phyloP scores from a whole-genome alignment of 2,329 filamentous ascomycete genomes.

The Clonostachys rosea region DNA sequence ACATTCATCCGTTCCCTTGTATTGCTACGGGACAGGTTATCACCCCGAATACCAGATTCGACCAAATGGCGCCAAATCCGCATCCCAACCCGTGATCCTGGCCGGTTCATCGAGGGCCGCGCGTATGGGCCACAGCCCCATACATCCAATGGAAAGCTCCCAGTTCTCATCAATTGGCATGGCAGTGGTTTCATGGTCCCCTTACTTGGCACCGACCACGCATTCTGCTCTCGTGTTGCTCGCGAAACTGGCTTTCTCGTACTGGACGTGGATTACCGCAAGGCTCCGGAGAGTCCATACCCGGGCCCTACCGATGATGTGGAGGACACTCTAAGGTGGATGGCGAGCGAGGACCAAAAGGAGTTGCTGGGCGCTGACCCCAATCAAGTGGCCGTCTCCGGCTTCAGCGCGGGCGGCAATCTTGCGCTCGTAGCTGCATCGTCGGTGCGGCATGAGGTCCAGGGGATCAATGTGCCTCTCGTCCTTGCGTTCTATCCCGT shows the following conservation, averaged over 20 bases:
- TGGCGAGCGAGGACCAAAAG: slow-evolving; percentile 3
- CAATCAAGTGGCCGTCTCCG: slow-evolving; percentile 32
- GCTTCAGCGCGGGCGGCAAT: slow-evolving; percentile 40
- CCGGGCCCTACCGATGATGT: slow-evolving; percentile 22
- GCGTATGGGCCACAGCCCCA: slow-evolving; percentile 11
- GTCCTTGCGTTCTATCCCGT: no score
- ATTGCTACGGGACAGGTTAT: no score
- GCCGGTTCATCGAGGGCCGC: slow-evolving; percentile 16
- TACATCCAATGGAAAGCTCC: slow-evolving; percentile 10
- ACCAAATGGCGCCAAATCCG: slow-evolving; percentile 1
- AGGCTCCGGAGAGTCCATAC: slow-evolving; percentile 30
- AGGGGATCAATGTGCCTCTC: no score
- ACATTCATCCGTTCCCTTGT: no score
- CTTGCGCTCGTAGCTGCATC: slow-evolving; percentile 24
- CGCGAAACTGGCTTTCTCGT: slow-evolving; percentile 4
- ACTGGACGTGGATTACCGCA: slow-evolving; percentile 28
- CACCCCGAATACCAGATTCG: no score
- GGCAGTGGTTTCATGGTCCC: slow-evolving; percentile 25
- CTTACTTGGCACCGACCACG: slow-evolving; percentile 27
- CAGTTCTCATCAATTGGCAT: slow-evolving; percentile 18
- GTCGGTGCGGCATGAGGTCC: no score
- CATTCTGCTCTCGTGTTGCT: slow-evolving; percentile 25
- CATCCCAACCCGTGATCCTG: slow-evolving; percentile 17
- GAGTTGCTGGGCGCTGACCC: slow-evolving; percentile 17
- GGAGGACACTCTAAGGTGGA: slow-evolving; percentile 27